A percentile compares a stretch with the other conserved stretches of the same genome.
Conservation (phyloP, 768 basidiomycete genomes). For the Boletales sp. region DNA sequence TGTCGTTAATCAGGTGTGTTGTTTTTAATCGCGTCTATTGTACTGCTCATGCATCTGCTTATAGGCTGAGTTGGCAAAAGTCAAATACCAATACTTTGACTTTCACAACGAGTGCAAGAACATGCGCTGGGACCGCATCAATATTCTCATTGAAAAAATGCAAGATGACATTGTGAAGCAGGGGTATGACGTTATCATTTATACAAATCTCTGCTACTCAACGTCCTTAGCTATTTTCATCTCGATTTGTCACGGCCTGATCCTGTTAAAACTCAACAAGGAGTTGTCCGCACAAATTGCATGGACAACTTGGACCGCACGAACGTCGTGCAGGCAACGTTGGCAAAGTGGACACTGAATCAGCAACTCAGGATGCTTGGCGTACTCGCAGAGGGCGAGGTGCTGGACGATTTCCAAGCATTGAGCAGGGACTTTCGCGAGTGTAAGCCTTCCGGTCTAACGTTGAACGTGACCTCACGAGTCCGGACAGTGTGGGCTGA, state of each 20-base stretch:
- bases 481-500: constrained; percentile 85
- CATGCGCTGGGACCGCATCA: constrained; percentile 94
- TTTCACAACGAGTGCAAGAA: constrained; percentile 94
- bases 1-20: constrained; percentile 57
- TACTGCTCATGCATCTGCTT: background rate
- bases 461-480: constrained; percentile 3
- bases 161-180: constrained; percentile 64
- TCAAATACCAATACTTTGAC: constrained; percentile 93
- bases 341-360: constrained; percentile 83
- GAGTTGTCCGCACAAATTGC: constrained; percentile 90
- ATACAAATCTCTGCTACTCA: constrained; percentile 4
- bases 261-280: constrained; percentile 61
- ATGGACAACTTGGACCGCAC: constrained; percentile 98
- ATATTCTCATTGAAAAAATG: constrained; percentile 72
- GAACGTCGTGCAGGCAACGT: constrained; percentile 90
- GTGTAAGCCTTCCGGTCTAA: constrained; percentile 47
- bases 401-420: constrained; percentile 77
- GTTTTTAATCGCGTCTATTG: background rate
- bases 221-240: constrained; percentile 66
- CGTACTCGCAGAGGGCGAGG: constrained; percentile 64
- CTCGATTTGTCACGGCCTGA: constrained; percentile 45
- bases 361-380: constrained; percentile 72
- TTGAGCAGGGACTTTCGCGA: constrained; percentile 85
- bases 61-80: constrained; percentile 60
- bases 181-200: constrained; percentile 43